Evolutionary conservation across 139 green algal genomes (phyloP).

Genomic region (Picochlorum sp.): DNA sequence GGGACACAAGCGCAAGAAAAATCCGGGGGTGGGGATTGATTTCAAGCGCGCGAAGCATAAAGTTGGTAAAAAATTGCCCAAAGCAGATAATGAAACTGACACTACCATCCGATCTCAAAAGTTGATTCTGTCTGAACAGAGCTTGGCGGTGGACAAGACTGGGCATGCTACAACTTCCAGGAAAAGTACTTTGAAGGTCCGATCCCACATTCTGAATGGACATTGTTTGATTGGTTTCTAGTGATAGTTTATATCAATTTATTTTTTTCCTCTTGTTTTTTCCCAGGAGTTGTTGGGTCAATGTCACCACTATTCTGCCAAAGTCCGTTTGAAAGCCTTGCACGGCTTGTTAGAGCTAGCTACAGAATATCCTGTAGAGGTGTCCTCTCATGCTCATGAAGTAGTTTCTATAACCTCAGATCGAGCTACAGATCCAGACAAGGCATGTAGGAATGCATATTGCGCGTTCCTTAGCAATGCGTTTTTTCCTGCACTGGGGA

Average conservation of each 20-base stretch:
- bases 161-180: conserved; percentile 50
- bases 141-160: conserved; percentile 39
- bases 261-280: not conserved
- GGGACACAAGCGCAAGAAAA: conserved; percentile 8
- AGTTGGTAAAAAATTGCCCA: conserved; percentile 69
- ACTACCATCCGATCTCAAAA: conserved; percentile 46
- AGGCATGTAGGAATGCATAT: conserved; percentile 32
- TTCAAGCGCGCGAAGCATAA: conserved; percentile 76
- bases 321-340: conserved; percentile 51
- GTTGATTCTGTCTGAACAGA: conserved; percentile 65
- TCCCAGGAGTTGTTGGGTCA: conserved; percentile 68
- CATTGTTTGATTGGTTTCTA: not conserved
- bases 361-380: conserved; percentile 37
- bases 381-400: conserved; percentile 8
- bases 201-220: no score
- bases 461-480: conserved; percentile 25
- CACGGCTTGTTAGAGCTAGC: conserved; percentile 58
- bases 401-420: conserved; percentile 27
- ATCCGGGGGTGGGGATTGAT: conserved; percentile 49
- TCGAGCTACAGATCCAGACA: conserved; percentile 46
- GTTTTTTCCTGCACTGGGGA: conserved; percentile 39
- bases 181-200: conserved; percentile 69
- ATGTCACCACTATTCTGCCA: conserved; percentile 63
- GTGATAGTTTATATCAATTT: not conserved
- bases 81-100: conserved; percentile 69